Evolutionary conservation across 495 filamentous ascomycete genomes (phyloP).

Genomic region (Tetracladium setigerum): DNA sequence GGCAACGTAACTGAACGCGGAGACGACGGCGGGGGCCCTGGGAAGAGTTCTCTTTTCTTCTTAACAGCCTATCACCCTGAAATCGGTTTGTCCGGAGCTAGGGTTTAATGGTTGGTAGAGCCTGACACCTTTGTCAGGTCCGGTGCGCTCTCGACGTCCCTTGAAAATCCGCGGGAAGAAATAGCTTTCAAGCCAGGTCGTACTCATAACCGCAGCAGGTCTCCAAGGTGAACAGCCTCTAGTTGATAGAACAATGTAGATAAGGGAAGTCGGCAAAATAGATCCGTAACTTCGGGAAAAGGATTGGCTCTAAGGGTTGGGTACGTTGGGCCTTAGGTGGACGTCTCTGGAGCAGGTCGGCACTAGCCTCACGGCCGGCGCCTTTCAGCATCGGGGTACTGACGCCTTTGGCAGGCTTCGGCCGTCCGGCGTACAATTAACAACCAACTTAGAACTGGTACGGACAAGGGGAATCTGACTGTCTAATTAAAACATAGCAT

Average conservation of each 20-base stretch:
- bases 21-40: conserved; percentile 48
- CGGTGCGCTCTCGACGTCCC: conserved; percentile 57
- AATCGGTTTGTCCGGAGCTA: conserved; percentile 54
- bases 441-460: conserved; percentile 64
- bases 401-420: conserved; percentile 53
- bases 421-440: conserved; percentile 55
- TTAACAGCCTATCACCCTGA: conserved; percentile 50
- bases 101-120: conserved; percentile 53
- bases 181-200: conserved; percentile 60
- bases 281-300: conserved; percentile 67
- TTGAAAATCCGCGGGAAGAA: conserved; percentile 64
- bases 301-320: conserved; percentile 65
- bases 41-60: conserved; percentile 68
- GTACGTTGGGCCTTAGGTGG: conserved; percentile 39
- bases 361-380: conserved; percentile 48
- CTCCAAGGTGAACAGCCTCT: conserved; percentile 67
- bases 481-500: conserved; percentile 60
- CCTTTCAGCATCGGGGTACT: conserved; percentile 42
- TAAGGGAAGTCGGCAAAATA: conserved; percentile 68
- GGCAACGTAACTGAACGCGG: conserved; percentile 29
- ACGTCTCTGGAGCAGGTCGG: conserved; percentile 47
- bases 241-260: conserved; percentile 68
- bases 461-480: conserved; percentile 71
- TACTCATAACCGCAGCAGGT: conserved; percentile 66
- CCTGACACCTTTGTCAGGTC: conserved; percentile 55